These are phyloP conservation scores for Hyphopichia pseudoburtonii DNA, from an alignment of 1,139 yeast genomes.

Conservation along the genomic window DNA sequence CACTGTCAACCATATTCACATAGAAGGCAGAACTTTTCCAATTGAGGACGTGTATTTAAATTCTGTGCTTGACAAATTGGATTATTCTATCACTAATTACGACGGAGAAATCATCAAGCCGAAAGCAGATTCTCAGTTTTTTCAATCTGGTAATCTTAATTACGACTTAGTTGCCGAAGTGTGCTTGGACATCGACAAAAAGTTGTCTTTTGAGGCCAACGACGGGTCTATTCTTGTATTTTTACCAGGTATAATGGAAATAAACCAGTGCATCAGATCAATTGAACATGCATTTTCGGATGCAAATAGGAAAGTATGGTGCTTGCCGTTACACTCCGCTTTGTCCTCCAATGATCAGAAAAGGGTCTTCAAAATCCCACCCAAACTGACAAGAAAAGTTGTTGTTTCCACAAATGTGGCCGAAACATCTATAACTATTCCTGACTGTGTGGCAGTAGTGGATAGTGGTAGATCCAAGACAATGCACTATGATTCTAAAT, in stretches of 20 bases:
- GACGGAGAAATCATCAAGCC: conserved; percentile 51
- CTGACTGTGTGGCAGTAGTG: conserved; percentile 90
- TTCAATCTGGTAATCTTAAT: conserved; percentile 65
- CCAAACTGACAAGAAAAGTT: conserved; percentile 61
- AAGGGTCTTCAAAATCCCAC: conserved; percentile 60
- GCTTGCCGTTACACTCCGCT: conserved; percentile 87
- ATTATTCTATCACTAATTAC: conserved; percentile 50
- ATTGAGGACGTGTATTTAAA: conserved; percentile 75
- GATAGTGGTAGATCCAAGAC: conserved; percentile 87
- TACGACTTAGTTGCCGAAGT: conserved; percentile 66
- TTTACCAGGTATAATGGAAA: conserved; percentile 90
- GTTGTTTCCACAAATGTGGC: conserved; percentile 91
- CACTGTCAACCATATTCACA: conserved; percentile 61
- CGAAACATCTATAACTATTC: conserved; percentile 86
- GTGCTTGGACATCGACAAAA: conserved; percentile 51
- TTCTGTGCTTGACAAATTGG: conserved; percentile 52
- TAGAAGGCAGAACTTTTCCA: conserved; percentile 93
- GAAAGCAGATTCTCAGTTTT: conserved; percentile 61
- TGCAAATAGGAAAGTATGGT: conserved; percentile 24
- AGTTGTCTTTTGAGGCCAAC: conserved; percentile 38
- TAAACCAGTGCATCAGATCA: conserved; percentile 46
- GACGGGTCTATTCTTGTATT: conserved; percentile 81
- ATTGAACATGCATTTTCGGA: conserved; percentile 20
- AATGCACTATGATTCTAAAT: conserved; percentile 63
- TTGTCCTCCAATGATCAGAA: conserved; percentile 81